Evolutionary conservation across 208 protist genomes (phyloP).

Genomic region (Acanthamoeba comandoni): DNA sequence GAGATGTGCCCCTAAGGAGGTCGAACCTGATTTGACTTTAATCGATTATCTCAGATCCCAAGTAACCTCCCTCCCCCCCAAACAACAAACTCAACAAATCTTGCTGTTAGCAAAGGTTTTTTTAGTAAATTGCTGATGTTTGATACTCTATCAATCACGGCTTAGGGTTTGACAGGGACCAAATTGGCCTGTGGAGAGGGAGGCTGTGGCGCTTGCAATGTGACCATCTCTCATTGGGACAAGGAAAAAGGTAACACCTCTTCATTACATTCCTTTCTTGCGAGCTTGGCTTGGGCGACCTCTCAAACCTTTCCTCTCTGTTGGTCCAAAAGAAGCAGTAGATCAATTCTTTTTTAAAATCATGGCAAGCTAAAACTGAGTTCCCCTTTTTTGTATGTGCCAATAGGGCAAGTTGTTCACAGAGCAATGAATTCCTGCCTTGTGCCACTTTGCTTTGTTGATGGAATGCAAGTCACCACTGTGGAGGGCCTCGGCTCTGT

Average conservation of each 20-base stretch:
- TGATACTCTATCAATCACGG: too few species aligned
- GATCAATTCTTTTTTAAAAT: too few species aligned
- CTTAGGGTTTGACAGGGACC: slow-evolving; percentile 80
- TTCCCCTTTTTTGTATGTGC: too few species aligned
- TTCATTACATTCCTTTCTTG: too few species aligned
- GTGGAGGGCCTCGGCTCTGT: slow-evolving; percentile 86
- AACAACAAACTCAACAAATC: too few species aligned
- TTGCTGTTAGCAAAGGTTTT: slow-evolving; percentile 7
- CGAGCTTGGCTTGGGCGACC: too few species aligned
- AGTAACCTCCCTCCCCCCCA: too few species aligned
- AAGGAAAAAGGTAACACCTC: background rate
- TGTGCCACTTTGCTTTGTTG: slow-evolving; percentile 83
- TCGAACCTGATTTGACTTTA: slow-evolving; percentile 45
- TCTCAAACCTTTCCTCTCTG: too few species aligned
- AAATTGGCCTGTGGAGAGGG: slow-evolving; percentile 92
- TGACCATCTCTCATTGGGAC: slow-evolving; percentile 87
- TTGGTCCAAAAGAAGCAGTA: too few species aligned
- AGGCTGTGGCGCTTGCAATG: slow-evolving; percentile 93
- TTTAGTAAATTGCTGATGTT: too few species aligned
- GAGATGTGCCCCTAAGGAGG: slow-evolving; percentile 13
- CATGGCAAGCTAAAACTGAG: too few species aligned
- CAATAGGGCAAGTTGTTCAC: slow-evolving; percentile 72
- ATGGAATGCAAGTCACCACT: slow-evolving; percentile 87
- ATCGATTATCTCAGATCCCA: slow-evolving; percentile 63
- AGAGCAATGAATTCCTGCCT: slow-evolving; percentile 89